phyloP scores from a whole-genome alignment of 2,329 filamentous ascomycete genomes.

The Tolypocladium nubicola region DNA sequence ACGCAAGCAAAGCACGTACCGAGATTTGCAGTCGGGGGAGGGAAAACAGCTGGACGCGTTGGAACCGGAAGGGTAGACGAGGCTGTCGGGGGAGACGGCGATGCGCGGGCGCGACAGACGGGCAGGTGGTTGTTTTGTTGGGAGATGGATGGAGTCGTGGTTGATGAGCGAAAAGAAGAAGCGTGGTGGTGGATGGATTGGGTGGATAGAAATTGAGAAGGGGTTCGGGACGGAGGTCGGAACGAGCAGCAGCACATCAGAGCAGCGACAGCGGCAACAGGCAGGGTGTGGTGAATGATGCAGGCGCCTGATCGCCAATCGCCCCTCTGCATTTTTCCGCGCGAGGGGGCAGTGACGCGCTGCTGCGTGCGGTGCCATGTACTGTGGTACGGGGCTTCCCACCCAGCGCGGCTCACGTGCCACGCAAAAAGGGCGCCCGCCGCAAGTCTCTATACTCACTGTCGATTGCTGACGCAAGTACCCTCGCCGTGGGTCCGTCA shows the following conservation, averaged over 20 bases:
- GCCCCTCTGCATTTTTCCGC: background rate
- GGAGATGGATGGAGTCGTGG: constrained; percentile 16
- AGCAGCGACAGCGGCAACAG: background rate
- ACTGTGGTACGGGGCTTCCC: background rate
- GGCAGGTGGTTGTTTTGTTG: constrained; percentile 12
- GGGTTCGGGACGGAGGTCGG: constrained; percentile 15
- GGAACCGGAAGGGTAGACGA: background rate
- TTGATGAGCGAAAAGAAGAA: constrained; percentile 20
- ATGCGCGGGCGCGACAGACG: constrained; percentile 7
- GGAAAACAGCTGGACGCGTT: background rate
- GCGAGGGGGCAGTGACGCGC: background rate
- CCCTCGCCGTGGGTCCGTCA: background rate
- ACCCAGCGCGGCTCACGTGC: background rate
- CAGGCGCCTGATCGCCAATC: constrained; percentile 2
- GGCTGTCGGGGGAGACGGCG: constrained; percentile 7
- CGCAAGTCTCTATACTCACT: background rate
- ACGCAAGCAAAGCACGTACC: constrained; percentile 6
- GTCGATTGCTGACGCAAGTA: background rate
- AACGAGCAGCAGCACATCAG: constrained; percentile 4
- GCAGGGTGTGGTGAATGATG: constrained; percentile 4
- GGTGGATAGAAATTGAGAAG: constrained; percentile 18
- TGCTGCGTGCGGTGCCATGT: background rate
- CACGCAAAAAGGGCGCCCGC: background rate
- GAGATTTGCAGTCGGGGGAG: background rate
- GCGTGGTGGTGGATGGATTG: constrained; percentile 4